Evolutionary conservation across 192 early-diverging fungal genomes (phyloP), one percentile per base, ranked within the genome.

Genomic region (Dissophora globulifera): DNA sequence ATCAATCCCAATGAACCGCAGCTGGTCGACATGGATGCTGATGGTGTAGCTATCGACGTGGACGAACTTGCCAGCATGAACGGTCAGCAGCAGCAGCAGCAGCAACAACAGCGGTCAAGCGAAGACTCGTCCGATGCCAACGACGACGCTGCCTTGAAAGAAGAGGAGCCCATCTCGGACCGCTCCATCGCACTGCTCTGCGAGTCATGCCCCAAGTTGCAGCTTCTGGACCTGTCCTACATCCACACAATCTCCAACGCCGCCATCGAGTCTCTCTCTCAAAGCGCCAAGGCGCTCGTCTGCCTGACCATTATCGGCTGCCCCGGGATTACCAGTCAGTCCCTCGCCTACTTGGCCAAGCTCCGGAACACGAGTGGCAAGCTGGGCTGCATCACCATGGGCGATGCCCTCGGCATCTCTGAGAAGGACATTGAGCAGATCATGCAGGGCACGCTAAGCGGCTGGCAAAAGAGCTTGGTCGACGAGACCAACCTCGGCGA

Each of bases 251-350:
- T 82, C 25, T 58, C 80, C 30, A 72, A 82, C 50, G 0, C 10
- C 11, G 35, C 76, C 15, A 78, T 82, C 41, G 69, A 82, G 49
- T 60, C 80, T 13, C 52, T 82, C 16, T 58, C 80, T 0, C 42
- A 72, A 22, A 49, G 62, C 25, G 65, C 75, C 30, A 41, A 55
- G 17, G 65, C 69, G 3, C 51, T 82, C 3, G 68, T 82, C 41
- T 82, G 78, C 35, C 51, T 82, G 22, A 82, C 80, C 9, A 82
- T 82, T 29, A 78, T 82, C 31, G 80, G 80, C 3, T 82, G 80
- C 50, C 58, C 75, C n/a, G 62, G 62, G 8, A 71, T 82, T 31
- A 82, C 80, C 4, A 67, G 62, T 13, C 56, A 62, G 35, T 71
- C 80, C 6, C 33, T 82, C 12, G 22, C 32, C 6, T 62, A 61